A percentile compares a stretch with the other conserved stretches of the same genome.
phyloP scores from a whole-genome alignment of 164 flowering plant species.

The Vitis rupestris region DNA sequence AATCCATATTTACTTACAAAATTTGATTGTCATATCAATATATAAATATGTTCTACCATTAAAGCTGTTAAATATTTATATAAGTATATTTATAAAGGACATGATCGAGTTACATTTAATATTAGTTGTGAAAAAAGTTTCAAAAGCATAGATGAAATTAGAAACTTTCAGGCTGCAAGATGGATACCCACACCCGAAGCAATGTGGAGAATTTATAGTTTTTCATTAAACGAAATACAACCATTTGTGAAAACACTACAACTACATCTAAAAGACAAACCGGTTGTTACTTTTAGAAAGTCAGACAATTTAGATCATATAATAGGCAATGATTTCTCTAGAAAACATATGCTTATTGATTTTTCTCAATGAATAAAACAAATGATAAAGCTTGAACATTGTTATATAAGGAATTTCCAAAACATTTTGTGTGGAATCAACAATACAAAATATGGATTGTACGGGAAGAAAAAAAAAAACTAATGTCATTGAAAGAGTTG shows the following conservation, averaged over 20 bases:
- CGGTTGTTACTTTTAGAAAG: not conserved
- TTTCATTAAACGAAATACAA: too few relatives aligned
- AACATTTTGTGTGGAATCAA: not conserved
- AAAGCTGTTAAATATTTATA: conserved; percentile 17
- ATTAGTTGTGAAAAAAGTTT: not conserved
- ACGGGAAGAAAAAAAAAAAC: too few relatives aligned
- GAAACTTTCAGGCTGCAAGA: too few relatives aligned
- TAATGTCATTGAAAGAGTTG: too few relatives aligned
- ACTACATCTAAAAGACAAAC: not conserved
- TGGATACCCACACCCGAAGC: too few relatives aligned
- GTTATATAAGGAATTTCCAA: not conserved
- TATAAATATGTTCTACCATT: conserved; percentile 3
- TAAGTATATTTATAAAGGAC: conserved; percentile 24
- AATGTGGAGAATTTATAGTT: conserved; percentile 3
- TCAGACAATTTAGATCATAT: not conserved
- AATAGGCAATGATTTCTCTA: not conserved
- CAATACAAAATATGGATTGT: too few relatives aligned
- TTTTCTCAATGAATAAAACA: not conserved
- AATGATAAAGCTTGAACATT: not conserved
- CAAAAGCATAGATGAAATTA: not conserved
- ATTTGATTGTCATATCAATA: conserved; percentile 16
- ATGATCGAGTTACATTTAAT: conserved; percentile 3
- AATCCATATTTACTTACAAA: conserved; percentile 17
- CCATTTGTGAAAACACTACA: too few relatives aligned
- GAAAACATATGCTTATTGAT: not conserved